Evolutionary conservation across 805 yeast species (phyloP), one percentile per base, ranked within the genome.

Genomic region (Ogataea philodendri): DNA sequence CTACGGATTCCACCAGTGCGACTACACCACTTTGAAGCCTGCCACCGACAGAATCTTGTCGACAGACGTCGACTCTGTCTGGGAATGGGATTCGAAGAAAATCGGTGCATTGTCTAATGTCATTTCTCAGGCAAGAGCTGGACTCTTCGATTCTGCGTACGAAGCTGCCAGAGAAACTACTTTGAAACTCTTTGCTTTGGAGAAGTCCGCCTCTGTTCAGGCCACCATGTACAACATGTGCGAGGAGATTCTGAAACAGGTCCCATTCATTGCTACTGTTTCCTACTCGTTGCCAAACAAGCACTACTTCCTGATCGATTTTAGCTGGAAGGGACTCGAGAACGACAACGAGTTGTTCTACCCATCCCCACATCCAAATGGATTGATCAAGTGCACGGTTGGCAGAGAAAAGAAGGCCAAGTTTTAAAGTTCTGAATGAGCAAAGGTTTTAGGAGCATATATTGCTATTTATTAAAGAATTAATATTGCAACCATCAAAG

Each of bases 191-290:
- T 89, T 89, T 62, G 96, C 96, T 11, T 60, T 73, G 32, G 96
- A 89, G 63, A 78, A 85, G 62, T 85, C 95, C 7, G 78, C 96
- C n/a, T 84, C 95, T 16, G 97, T 89, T 30, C 97, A 89, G 68
- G 96, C 95, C 29, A 89, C 96, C 41, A 90, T 89, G 96, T 89
- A 76, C 71, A 84, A 87, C 72, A 89, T 89, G 93, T 73, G 84
- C 24, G 71, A 77, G 46, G 78, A 75, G 45, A 85, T 89, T 46
- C 72, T 89, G 56, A 68, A 65, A 32, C 55, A 52, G 33, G 81
- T 76, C 37, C 69, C 78, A 3, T 67, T 67, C 41, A 69, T 89
- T 37, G 73, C 67, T 44, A 69, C 69, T 27, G 96, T 88, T 22
- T 62, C 81, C 35, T 88, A 85, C 62, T 66, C 74, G 26, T 74